Evolutionary conservation across 2,329 filamentous ascomycete species (phyloP).

Genomic region (Ophiocordyceps camponoti-leonardi): DNA sequence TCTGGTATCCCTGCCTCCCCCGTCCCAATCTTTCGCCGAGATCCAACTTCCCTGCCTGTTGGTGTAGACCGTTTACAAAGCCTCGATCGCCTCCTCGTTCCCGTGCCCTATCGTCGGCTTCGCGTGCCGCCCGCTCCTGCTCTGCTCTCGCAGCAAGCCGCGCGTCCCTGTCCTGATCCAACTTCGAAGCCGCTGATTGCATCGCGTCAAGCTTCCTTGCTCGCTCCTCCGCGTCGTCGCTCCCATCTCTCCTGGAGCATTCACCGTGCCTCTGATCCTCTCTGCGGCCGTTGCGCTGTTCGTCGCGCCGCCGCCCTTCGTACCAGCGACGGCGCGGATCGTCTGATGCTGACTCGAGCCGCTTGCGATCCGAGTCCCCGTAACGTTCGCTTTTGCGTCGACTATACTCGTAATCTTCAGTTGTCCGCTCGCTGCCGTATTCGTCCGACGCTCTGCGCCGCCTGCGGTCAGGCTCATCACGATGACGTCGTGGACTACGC

Average conservation of each 20-base stretch:
- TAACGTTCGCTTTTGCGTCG: slow-evolving; percentile 5
- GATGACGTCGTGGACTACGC: slow-evolving; percentile 20
- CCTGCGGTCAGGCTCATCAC: slow-evolving; percentile 8
- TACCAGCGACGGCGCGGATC: neutral
- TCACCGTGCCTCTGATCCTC: neutral
- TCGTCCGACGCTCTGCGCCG: slow-evolving; percentile 8
- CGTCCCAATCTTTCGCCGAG: slow-evolving; percentile 34
- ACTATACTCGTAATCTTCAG: slow-evolving; percentile 6
- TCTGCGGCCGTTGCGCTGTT: neutral
- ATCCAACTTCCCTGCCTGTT: slow-evolving; percentile 34
- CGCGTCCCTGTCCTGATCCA: slow-evolving; percentile 53
- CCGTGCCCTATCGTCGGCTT: slow-evolving; percentile 49
- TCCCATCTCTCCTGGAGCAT: neutral
- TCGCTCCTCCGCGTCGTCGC: slow-evolving; percentile 31
- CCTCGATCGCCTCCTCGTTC: slow-evolving; percentile 45
- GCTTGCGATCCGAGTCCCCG: slow-evolving; percentile 6
- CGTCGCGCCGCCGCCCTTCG: neutral
- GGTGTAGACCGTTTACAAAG: slow-evolving; percentile 47
- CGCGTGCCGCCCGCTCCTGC: slow-evolving; percentile 43
- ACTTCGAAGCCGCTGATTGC: slow-evolving; percentile 50
- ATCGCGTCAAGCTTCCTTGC: slow-evolving; percentile 54
- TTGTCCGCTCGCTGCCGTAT: slow-evolving; percentile 4
- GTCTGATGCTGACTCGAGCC: too few relatives aligned
- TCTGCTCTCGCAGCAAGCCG: slow-evolving; percentile 50
- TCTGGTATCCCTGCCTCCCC: slow-evolving; percentile 24